Evolutionary conservation across 2,329 filamentous ascomycete species (phyloP).

Genomic region (Chaetomium sp.): DNA sequence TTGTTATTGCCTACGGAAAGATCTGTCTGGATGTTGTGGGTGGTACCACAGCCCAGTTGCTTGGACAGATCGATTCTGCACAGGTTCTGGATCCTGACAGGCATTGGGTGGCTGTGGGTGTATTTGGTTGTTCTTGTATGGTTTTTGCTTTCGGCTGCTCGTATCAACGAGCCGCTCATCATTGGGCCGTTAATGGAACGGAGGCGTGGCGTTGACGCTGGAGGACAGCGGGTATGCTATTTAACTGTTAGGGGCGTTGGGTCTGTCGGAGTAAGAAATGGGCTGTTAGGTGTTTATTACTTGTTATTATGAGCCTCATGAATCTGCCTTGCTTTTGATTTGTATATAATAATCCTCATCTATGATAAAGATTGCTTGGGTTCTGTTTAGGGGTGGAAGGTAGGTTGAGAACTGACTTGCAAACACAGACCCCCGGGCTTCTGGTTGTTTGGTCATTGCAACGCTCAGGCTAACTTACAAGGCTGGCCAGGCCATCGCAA

Average conservation of each 20-base stretch:
- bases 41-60: conserved; percentile 19
- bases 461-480: not conserved
- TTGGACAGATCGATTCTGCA: conserved; percentile 10
- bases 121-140: conserved; percentile 10
- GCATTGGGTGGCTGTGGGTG: conserved; percentile 1
- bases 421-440: too few species aligned
- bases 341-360: too few species aligned
- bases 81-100: not conserved
- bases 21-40: conserved; percentile 22
- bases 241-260: not conserved
- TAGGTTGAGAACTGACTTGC: not conserved
- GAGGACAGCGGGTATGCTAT: conserved; percentile 2
- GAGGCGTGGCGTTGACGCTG: conserved; percentile 15
- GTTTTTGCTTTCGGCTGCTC: too few species aligned
- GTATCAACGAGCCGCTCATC: not conserved
- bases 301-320: conserved; percentile 6
- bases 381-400: too few species aligned
- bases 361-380: not conserved
- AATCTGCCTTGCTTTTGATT: not conserved
- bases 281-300: conserved; percentile 8
- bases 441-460: too few species aligned
- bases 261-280: conserved; percentile 16
- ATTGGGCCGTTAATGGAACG: conserved; percentile 15
- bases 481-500: not conserved
- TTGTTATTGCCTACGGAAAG: not conserved